phyloP scores from a whole-genome alignment of 305 asterid genomes.

The Solanum chacoense region DNA sequence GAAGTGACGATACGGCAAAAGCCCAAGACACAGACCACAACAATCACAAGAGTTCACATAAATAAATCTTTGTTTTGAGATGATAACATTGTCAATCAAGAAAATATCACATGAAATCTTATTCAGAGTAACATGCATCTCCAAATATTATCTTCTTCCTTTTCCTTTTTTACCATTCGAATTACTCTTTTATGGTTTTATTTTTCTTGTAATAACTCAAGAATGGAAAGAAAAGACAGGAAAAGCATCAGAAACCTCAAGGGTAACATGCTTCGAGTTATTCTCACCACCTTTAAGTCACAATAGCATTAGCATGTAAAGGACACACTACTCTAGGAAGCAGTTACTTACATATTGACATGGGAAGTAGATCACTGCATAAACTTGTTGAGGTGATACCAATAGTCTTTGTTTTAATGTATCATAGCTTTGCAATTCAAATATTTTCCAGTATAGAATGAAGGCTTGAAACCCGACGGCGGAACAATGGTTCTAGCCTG shows the following conservation, averaged over 20 bases:
- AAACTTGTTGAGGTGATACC: background rate
- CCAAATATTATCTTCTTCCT: background rate
- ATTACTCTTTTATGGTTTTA: background rate
- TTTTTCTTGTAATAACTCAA: background rate
- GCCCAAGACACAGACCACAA: background rate
- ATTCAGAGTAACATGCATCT: background rate
- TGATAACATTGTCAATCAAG: background rate
- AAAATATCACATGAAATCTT: background rate
- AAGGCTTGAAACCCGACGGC: slow-evolving; percentile 63
- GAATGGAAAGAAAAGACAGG: background rate
- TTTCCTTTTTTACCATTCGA: background rate
- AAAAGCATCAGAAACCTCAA: background rate
- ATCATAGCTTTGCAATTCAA: slow-evolving; percentile 19
- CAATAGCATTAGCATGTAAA: background rate
- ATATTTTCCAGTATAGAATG: slow-evolving; percentile 61
- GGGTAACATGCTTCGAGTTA: background rate
- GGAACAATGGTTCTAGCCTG: slow-evolving; percentile 68
- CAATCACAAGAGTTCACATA: background rate
- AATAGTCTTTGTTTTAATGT: background rate
- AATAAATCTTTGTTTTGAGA: background rate
- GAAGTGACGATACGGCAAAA: background rate
- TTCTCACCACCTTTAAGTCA: background rate
- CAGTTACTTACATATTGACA: background rate
- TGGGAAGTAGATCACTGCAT: background rate
- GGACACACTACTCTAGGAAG: background rate